Evolutionary conservation across 768 basidiomycete genomes (phyloP), one percentile per base, ranked within the genome.

Genomic region (Inosperma sp.): DNA sequence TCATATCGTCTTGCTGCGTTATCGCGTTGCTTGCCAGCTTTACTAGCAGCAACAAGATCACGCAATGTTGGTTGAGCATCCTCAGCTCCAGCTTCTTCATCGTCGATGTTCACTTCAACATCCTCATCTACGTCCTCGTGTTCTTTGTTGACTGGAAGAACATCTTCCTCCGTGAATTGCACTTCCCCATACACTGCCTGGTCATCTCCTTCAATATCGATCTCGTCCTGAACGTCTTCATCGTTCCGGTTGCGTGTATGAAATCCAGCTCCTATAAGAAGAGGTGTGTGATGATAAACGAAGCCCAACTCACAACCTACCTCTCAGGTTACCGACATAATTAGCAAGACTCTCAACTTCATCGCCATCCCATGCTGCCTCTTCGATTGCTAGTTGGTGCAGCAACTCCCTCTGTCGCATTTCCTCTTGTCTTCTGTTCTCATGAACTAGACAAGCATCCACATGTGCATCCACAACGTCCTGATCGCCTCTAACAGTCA

Each of bases 141-240:
- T n/a, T 57, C 50, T 14, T 31, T 59, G 29, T 63, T 58, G 2
- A 66, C 62, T 41, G 69, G 70, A 10, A 86, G 66, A 27, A 90
- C 70, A 58, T 91, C 88, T 3, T 73, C 74, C 63, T 90, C 88
- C 8, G 81, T 83, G 63, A 92, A 92, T 60, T 92, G 89, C 1
- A 77, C 73, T 14, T 78, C 77, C 1, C 88, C 88, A 59, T 81
- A 92, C 1, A 75, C 59, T 3, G 62, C 76, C 48, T 81, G 75
- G 60, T 88, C 88, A 49, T 86, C 86, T 3, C 88, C 88, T 50
- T 89, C 88, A 8, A 90, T 71, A 51, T 92, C 89, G 8, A 91
- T 73, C 39, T 89, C 88, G 14, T 86, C 88, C 25, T 92, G 89
- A 2, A 86, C 75, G 52, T 89, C 87, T 52, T 75, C 69, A 14